Evolutionary conservation across 179 eudicot genomes (phyloP).

Genomic region (Drosera spatulata): DNA sequence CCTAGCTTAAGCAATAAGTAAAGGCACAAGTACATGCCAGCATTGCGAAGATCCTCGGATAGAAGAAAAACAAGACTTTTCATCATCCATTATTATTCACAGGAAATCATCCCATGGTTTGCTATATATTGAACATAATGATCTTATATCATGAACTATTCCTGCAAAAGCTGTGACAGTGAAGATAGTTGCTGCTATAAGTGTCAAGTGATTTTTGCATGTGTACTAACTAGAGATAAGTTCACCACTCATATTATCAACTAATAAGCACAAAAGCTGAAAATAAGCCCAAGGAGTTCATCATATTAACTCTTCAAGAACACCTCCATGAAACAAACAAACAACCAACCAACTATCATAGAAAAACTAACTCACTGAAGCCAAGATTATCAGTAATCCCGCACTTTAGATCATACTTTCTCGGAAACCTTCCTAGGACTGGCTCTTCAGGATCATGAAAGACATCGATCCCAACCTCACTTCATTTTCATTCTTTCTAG

Average conservation of each 20-base stretch:
- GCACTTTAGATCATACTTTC: conserved; percentile 36
- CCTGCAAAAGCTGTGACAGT: no score
- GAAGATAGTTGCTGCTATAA: no score
- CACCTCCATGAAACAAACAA: not conserved
- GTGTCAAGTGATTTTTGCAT: no score
- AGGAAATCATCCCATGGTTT: not conserved
- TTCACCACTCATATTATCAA: not conserved
- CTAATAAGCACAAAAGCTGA: not conserved
- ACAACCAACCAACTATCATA: not conserved
- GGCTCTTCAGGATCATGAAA: conserved; percentile 35
- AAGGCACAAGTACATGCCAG: no score
- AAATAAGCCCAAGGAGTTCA: not conserved
- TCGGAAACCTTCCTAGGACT: conserved; percentile 26
- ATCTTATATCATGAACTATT: no score
- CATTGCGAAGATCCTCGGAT: no score
- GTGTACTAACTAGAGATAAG: no score
- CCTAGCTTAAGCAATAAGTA: no score
- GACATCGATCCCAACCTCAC: conserved; percentile 17
- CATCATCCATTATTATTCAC: not conserved
- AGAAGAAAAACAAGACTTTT: no score
- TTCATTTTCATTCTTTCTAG: conserved; percentile 15
- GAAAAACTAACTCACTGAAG: conserved; percentile 47
- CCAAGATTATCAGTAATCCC: conserved; percentile 73
- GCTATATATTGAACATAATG: not conserved
- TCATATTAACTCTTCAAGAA: not conserved